phyloP scores from a whole-genome alignment of 257 asterid species.

The Solanum rostratum region DNA sequence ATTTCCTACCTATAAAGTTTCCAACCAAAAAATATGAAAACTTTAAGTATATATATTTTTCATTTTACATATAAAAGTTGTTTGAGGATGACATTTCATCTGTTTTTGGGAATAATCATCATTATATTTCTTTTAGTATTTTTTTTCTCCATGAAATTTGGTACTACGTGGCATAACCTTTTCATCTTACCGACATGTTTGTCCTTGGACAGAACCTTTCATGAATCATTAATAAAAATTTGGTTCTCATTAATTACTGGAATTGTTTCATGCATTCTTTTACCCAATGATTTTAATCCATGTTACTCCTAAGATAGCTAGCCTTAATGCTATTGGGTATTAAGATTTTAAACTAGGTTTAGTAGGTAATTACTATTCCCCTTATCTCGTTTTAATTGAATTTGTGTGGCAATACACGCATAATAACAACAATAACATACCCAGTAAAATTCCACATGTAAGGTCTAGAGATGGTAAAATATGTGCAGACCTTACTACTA shows the following conservation, averaged over 20 bases:
- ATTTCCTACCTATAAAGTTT: conserved; percentile 33
- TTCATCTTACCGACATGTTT: neutral
- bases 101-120: neutral
- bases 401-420: too few species aligned
- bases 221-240: neutral
- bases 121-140: neutral
- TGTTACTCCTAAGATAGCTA: neutral
- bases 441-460: too few species aligned
- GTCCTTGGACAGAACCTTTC: neutral
- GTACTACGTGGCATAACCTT: neutral
- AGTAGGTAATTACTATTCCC: neutral
- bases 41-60: neutral
- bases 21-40: conserved; percentile 7
- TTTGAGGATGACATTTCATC: conserved; percentile 8
- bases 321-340: neutral
- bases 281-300: neutral
- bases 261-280: neutral
- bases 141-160: neutral
- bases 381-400: too few species aligned
- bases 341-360: neutral
- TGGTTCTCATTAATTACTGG: neutral
- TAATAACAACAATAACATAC: too few species aligned
- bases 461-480: too few species aligned
- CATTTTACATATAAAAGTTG: neutral
- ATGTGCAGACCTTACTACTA: too few species aligned